phyloP scores from a whole-genome alignment of 192 early-diverging fungal genomes.

The Coemansia sp. region DNA sequence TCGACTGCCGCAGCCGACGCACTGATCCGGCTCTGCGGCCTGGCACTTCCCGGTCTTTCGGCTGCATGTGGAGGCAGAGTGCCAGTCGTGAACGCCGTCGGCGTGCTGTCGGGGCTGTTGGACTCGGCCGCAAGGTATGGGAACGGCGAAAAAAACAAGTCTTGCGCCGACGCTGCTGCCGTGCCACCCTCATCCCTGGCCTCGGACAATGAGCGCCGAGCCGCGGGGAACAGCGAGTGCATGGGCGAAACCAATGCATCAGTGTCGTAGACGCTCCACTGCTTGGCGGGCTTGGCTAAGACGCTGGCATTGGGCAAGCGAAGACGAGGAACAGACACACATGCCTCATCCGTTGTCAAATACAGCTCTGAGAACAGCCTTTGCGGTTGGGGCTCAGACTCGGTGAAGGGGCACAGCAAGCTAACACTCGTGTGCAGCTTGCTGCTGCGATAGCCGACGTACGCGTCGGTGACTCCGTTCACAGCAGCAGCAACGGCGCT shows the following conservation, averaged over 20 bases:
- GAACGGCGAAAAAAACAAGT: constrained; percentile 46
- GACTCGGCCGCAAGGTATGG: not conserved
- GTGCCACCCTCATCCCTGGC: not conserved
- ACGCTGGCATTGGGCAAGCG: constrained; percentile 16
- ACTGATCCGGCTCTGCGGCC: constrained; percentile 44
- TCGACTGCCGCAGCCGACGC: constrained; percentile 40
- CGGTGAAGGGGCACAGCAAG: constrained; percentile 43
- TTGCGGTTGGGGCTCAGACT: not conserved
- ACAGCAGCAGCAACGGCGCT: constrained; percentile 7
- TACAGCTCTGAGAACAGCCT: constrained; percentile 24
- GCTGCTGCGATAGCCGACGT: constrained; percentile 40
- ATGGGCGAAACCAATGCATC: constrained; percentile 44
- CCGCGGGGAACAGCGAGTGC: constrained; percentile 31
- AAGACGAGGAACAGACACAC: constrained; percentile 11
- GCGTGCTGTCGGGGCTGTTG: constrained; percentile 2
- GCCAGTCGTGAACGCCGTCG: constrained; percentile 6
- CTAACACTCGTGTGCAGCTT: constrained; percentile 46
- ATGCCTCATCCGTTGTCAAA: not conserved
- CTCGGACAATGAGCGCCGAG: not conserved
- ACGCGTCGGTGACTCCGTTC: constrained; percentile 38
- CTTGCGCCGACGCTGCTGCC: constrained; percentile 7
- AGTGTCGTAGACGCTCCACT: constrained; percentile 36
- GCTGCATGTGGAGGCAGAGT: constrained; percentile 1
- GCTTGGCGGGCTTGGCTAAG: constrained; percentile 10
- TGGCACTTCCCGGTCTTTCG: not conserved